phyloP scores from a whole-genome alignment of 306 rosid species.

The Trifolium fragiferum region DNA sequence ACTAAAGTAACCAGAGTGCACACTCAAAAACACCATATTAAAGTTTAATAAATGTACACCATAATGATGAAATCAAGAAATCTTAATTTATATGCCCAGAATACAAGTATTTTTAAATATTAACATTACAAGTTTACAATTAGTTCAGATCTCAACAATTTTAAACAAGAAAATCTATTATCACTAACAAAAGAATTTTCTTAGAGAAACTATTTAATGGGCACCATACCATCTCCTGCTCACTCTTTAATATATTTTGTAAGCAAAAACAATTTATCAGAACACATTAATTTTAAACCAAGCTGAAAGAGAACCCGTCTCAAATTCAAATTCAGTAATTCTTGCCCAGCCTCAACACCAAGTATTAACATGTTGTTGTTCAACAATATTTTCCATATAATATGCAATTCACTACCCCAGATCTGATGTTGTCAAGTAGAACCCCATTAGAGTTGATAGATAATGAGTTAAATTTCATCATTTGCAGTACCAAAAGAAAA shows the following conservation, averaged over 20 bases:
- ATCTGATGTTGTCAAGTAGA: neutral
- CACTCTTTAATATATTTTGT: neutral
- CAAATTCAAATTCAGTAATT: neutral
- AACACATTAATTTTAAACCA: neutral
- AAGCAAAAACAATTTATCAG: neutral
- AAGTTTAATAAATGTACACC: neutral
- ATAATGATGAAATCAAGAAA: neutral
- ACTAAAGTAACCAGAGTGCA: slow-evolving; percentile 9
- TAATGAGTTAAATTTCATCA: slow-evolving; percentile 31
- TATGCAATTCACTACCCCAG: slow-evolving; percentile 18
- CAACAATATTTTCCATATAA: neutral
- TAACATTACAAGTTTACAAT: neutral
- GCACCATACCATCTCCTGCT: slow-evolving; percentile 1
- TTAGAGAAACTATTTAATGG: neutral
- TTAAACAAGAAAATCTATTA: slow-evolving; percentile 9
- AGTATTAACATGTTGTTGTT: neutral
- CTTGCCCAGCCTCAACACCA: neutral
- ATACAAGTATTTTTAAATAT: neutral
- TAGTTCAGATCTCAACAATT: slow-evolving; percentile 9
- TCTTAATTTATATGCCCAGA: neutral
- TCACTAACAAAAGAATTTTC: neutral
- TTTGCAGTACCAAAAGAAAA: slow-evolving; percentile 36
- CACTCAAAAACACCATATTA: slow-evolving; percentile 10
- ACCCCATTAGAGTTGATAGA: neutral
- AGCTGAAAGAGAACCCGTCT: neutral